Conservation (phyloP, 2,329 filamentous ascomycete species). For the Phyllosticta ampelicida region DNA sequence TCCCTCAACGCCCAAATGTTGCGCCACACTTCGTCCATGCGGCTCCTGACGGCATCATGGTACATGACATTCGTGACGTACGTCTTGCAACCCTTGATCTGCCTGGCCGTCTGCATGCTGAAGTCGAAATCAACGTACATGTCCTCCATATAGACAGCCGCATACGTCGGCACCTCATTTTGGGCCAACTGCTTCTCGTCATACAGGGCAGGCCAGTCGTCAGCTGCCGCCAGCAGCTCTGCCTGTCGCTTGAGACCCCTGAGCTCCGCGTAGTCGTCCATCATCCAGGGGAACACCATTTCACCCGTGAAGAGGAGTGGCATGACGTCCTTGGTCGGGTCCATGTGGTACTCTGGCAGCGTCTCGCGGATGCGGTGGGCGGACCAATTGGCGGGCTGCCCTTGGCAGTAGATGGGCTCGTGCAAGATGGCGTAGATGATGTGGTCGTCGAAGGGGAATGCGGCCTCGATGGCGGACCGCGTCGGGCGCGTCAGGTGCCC, state of each 20-base stretch:
- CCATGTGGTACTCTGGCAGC: constrained; percentile 38
- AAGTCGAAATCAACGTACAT: constrained; percentile 83
- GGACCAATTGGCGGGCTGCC: constrained; percentile 54
- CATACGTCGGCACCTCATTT: constrained; percentile 79
- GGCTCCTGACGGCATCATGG: constrained; percentile 68
- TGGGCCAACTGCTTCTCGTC: constrained; percentile 58
- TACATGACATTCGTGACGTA: constrained; percentile 82
- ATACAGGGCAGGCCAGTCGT: constrained; percentile 68
- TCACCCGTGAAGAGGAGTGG: constrained; percentile 79
- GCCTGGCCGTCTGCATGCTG: constrained; percentile 60
- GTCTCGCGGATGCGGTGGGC: constrained; percentile 52
- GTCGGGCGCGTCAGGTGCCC: constrained; percentile 65
- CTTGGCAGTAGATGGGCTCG: constrained; percentile 76
- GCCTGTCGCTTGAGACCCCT: constrained; percentile 57
- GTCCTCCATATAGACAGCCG: constrained; percentile 72
- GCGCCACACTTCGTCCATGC: constrained; percentile 64
- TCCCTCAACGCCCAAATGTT: constrained; percentile 70
- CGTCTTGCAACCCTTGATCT: constrained; percentile 66
- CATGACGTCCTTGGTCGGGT: constrained; percentile 27
- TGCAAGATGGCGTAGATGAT: constrained; percentile 81
- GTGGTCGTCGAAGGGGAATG: constrained; percentile 59
- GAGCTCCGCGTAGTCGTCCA: constrained; percentile 70
- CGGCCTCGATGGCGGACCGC: constrained; percentile 55
- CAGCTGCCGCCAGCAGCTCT: constrained; percentile 54
- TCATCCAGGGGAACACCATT: constrained; percentile 78